These are phyloP conservation scores for Atkinsonella hypoxylon DNA, from an alignment of 2,329 filamentous ascomycete genomes.

Conservation along the genomic window DNA sequence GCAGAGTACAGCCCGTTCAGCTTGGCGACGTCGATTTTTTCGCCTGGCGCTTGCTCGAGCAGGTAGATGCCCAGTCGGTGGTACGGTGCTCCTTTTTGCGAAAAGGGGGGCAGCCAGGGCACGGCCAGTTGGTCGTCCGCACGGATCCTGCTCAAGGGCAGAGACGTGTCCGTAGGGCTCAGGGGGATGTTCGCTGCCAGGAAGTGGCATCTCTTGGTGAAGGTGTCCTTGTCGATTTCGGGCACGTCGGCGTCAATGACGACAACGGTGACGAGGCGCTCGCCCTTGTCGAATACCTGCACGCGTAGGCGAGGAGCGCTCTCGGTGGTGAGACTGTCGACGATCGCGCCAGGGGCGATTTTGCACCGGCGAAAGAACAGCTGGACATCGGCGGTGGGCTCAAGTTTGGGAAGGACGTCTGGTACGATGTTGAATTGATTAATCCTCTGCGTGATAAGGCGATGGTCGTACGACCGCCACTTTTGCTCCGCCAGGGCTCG, in stretches of 20 bases:
- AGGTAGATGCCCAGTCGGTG: constrained; percentile 79
- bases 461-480: constrained; percentile 75
- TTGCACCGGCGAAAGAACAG: constrained; percentile 64
- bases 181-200: constrained; percentile 57
- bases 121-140: constrained; percentile 54
- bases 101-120: constrained; percentile 76
- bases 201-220: constrained; percentile 76
- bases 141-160: constrained; percentile 54
- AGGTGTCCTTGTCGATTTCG: constrained; percentile 60
- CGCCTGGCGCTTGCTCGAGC: constrained; percentile 60
- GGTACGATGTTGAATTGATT: constrained; percentile 78
- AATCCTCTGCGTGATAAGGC: constrained; percentile 74
- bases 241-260: constrained; percentile 90
- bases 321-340: constrained; percentile 65
- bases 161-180: constrained; percentile 38
- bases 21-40: constrained; percentile 42
- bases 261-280: constrained; percentile 71
- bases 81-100: constrained; percentile 83
- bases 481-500: constrained; percentile 75
- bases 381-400: constrained; percentile 67
- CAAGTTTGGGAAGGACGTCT: constrained; percentile 71
- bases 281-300: constrained; percentile 72
- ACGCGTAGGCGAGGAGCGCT: constrained; percentile 63
- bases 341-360: constrained; percentile 64
- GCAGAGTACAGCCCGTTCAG: constrained; percentile 39